A percentile compares a stretch with the other conserved stretches of the same genome.
Conservation (phyloP, 108 stramenopile genomes). For the Skeletonema grethae region DNA sequence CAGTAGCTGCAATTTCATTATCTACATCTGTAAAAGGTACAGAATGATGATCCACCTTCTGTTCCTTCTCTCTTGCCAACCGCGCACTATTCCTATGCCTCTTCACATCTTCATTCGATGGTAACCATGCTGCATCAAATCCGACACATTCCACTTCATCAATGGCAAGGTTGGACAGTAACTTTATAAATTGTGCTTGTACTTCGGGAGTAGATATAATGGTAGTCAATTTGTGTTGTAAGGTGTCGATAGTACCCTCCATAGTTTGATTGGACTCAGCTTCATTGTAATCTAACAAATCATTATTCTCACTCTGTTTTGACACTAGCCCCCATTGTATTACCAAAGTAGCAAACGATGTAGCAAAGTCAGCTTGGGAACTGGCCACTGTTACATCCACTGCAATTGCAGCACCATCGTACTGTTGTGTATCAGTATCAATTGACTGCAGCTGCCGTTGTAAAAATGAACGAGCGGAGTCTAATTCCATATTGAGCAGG, state of each 20-base stretch:
- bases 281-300: slow-evolving; percentile 6
- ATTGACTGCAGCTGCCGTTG: neutral
- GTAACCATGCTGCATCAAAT: slow-evolving; percentile 55
- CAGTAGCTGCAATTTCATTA: neutral
- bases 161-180: slow-evolving; percentile 32
- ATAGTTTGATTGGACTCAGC: neutral
- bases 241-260: slow-evolving; percentile 4
- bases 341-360: slow-evolving; percentile 25
- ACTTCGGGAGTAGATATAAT: neutral
- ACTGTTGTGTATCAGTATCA: neutral
- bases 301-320: neutral
- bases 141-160: slow-evolving; percentile 66
- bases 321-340: slow-evolving; percentile 7
- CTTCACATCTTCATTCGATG: slow-evolving; percentile 33
- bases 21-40: neutral
- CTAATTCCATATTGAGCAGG: slow-evolving; percentile 28
- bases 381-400: slow-evolving; percentile 12
- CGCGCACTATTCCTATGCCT: slow-evolving; percentile 11
- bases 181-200: neutral
- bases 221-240: slow-evolving; percentile 14
- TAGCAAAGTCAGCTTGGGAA: slow-evolving; percentile 37
- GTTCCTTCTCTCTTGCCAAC: slow-evolving; percentile 6
- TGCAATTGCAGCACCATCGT: neutral
- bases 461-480: neutral
- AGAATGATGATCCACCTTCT: neutral